phyloP scores from a whole-genome alignment of 208 protist species.

The Perkinsela sp. region DNA sequence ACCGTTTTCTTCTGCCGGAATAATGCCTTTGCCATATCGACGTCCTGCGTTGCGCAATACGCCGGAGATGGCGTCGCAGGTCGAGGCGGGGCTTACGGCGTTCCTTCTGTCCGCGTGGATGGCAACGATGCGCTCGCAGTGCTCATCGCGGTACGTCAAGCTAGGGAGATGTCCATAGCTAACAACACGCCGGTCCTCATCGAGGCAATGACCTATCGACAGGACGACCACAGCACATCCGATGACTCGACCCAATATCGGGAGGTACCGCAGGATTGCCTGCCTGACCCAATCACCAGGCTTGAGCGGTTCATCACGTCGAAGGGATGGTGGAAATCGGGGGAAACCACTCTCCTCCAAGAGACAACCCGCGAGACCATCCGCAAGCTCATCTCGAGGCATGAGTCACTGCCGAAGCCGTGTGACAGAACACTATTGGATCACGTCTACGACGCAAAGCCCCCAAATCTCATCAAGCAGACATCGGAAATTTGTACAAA shows the following conservation, averaged over 20 bases:
- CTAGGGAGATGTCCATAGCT: slow-evolving; percentile 42
- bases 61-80: slow-evolving; percentile 64
- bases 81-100: slow-evolving; percentile 42
- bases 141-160: slow-evolving; percentile 48
- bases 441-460: background rate
- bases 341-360: slow-evolving; percentile 11
- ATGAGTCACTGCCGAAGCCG: background rate
- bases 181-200: slow-evolving; percentile 61
- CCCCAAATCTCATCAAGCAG: background rate
- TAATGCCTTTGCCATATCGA: slow-evolving; percentile 84
- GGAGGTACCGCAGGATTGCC: background rate
- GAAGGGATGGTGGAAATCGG: slow-evolving; percentile 20
- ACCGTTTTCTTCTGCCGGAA: slow-evolving; percentile 77
- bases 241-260: slow-evolving; percentile 75
- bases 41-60: slow-evolving; percentile 75
- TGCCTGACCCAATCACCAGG: slow-evolving; percentile 17
- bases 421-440: background rate
- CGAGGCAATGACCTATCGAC: slow-evolving; percentile 84
- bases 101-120: slow-evolving; percentile 72
- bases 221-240: slow-evolving; percentile 74
- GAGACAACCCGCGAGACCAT: slow-evolving; percentile 11
- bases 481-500: background rate
- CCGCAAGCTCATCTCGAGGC: background rate
- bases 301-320: slow-evolving; percentile 22
- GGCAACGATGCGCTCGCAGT: slow-evolving; percentile 82